A percentile compares a stretch with the other conserved stretches of the same genome.
Conservation (phyloP, 257 asterid species). For the Coffea canephora region DNA sequence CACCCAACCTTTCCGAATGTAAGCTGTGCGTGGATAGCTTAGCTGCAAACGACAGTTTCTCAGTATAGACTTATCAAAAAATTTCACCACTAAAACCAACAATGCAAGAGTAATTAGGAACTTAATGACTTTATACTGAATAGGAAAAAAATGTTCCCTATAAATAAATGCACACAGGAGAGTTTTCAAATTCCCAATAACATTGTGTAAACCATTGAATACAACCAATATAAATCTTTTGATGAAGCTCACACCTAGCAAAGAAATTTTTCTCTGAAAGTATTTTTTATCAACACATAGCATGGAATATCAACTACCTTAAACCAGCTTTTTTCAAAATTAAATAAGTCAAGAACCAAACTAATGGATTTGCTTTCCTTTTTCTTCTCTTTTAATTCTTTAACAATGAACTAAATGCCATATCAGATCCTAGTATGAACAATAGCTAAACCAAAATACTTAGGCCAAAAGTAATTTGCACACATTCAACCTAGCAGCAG, state of each 20-base stretch:
- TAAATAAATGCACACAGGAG: background rate
- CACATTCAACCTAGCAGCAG: background rate
- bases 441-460: background rate
- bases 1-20: constrained; percentile 95
- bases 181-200: background rate
- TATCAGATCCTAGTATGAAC: background rate
- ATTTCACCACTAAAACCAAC: background rate
- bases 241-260: background rate
- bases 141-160: background rate
- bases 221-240: background rate
- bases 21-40: constrained; percentile 85
- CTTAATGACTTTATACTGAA: background rate
- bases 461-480: background rate
- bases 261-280: too few relatives aligned
- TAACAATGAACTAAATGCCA: background rate
- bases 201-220: background rate
- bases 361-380: background rate
- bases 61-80: background rate
- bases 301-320: background rate
- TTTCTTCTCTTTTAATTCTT: background rate
- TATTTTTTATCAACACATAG: background rate
- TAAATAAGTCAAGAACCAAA: background rate
- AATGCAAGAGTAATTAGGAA: background rate
- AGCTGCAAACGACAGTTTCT: constrained; percentile 46
- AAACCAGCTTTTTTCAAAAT: background rate